Base-by-base conservation (phyloP, 495 filamentous ascomycete species). In the Schizothecium vesticola region DNA sequence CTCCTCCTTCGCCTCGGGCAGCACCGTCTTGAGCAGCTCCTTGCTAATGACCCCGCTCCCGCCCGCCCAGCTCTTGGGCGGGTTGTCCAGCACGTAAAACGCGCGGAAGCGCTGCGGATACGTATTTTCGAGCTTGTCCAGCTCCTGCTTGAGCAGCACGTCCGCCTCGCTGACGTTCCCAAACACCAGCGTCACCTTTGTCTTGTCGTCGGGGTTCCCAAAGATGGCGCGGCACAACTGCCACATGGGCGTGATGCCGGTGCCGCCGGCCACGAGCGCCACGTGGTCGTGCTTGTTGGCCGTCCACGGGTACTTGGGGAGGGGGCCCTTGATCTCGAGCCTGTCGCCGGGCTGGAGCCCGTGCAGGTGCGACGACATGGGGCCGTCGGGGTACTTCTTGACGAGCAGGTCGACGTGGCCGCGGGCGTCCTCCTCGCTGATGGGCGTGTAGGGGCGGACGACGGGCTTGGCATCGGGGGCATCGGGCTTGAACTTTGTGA, bases 221-320 rank as follows among this genome's bases (percentile, higher is more conserved):
- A 97, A 95, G 83, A 98, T 96, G 61, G 89, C 83, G 22, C 91
- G 86, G 63, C 85, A 80, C 36, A 99, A 87, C 86, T 99, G 95
- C 83, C 90, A 97, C 83, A 87, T 85, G 31, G 95, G 95, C 36
- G 94, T 94, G 75, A 98, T 97, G 63, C 95, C 95, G 5, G 95
- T 98, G 70, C 95, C 95, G 74, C 96, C 95, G 11, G 95, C 93
- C 71, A 99, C 87, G 76, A 98, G 82, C n/a, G 86, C 88, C 77
- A 99, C 89, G 81, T 97, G 94, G 36, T 91, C 81, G 82, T 98
- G 95, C 89, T 97, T 97, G 85, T 99, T 99, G 69, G 91, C 72
- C 56, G 86, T 75, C 93, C 93, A 98, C 25, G 87, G 83, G 81
- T 97, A 99, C 81, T 99, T 99, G 67, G 92, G 91, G 21, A 99